phyloP scores from a whole-genome alignment of 2,329 filamentous ascomycete genomes.

The Golovinomyces cichoracearum region DNA sequence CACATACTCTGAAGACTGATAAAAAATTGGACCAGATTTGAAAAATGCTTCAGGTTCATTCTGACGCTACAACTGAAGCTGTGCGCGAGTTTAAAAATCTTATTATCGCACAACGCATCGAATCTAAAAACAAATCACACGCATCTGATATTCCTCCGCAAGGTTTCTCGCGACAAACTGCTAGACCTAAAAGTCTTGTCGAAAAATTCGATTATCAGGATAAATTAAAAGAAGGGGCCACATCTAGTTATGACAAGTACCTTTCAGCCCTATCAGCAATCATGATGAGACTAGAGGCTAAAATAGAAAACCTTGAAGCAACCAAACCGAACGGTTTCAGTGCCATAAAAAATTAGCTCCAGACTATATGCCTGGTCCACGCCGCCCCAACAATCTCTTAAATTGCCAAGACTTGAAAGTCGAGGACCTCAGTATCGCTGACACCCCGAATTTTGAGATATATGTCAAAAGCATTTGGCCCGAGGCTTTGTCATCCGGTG shows the following conservation, averaged over 20 bases:
- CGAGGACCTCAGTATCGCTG: neutral
- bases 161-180: neutral
- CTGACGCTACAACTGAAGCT: neutral
- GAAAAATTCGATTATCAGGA: neutral
- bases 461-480: neutral
- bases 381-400: neutral
- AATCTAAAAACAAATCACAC: neutral
- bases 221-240: neutral
- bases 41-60: neutral
- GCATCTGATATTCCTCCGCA: neutral
- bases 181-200: neutral
- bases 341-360: neutral
- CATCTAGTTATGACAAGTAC: neutral
- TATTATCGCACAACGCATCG: neutral
- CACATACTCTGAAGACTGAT: neutral
- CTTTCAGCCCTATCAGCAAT: neutral
- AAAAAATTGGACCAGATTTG: neutral
- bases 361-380: neutral
- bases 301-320: neutral
- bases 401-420: neutral
- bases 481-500: neutral
- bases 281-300: neutral
- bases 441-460: neutral
- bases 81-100: neutral
- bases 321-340: neutral